Evolutionary conservation across 31 red algal genomes (phyloP).

Genomic region (Odonthalia washingtoniensis): DNA sequence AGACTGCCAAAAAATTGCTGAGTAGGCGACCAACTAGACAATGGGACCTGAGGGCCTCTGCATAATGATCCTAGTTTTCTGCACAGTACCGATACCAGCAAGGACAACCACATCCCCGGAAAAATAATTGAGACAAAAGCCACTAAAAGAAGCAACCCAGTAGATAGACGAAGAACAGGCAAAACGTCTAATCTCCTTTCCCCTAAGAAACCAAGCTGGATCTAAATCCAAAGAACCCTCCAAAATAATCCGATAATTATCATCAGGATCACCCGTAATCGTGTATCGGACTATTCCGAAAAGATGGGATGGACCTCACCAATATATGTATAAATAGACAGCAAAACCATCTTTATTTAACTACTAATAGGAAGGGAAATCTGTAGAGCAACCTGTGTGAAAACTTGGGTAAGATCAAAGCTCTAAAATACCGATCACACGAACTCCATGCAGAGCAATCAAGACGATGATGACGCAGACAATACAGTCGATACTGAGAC

Average conservation of each 20-base stretch:
- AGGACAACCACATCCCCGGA: background rate
- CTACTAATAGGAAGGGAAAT: background rate
- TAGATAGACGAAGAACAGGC: background rate
- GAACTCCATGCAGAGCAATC: too few relatives aligned
- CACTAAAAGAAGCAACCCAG: background rate
- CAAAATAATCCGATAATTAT: background rate
- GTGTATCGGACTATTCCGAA: background rate
- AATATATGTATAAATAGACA: background rate
- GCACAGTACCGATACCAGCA: background rate
- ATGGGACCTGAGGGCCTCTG: background rate
- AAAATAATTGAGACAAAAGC: background rate
- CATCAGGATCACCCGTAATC: background rate
- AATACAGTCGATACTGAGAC: too few relatives aligned
- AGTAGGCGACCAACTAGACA: background rate
- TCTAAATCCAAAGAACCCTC: too few relatives aligned
- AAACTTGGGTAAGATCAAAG: background rate
- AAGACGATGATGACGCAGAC: too few relatives aligned
- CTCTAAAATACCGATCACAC: too few relatives aligned
- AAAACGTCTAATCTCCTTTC: background rate
- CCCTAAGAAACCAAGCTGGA: background rate
- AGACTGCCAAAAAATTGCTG: too few relatives aligned
- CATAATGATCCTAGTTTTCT: background rate
- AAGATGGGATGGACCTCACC: background rate
- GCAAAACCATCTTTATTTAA: background rate
- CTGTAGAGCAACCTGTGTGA: background rate